Evolutionary conservation across 192 early-diverging fungal species (phyloP), one percentile per base, ranked within the genome.

Genomic region (Entrophospora sp.): DNA sequence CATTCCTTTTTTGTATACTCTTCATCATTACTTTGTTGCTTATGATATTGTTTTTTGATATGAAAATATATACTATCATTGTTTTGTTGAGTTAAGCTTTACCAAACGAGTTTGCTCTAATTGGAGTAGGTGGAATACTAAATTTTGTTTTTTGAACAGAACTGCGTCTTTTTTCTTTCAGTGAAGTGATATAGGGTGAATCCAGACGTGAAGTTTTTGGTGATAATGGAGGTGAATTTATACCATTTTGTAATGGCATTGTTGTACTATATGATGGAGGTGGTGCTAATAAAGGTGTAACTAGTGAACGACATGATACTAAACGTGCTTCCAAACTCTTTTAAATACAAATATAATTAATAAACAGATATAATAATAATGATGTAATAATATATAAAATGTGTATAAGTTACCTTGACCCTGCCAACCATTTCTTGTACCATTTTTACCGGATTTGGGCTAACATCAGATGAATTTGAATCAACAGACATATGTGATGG

Each of bases 361-460:
- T 14, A 18, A 35, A 38, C 3, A 55, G 18, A 3, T 14, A 14
- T 9, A 9, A 35, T 28, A 49, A 28, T 44, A 67, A 40, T n/a
- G n/a, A n/a, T n/a, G n/a, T n/a, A n/a, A 42, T 9, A 27, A 46
- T 25, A 24, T 27, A 27, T 31, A 44, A 55, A 12, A 14, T 22
- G 13, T n/a, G 20, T 44, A 52, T 46, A n/a, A n/a, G n/a, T 64
- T 76, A 85, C 87, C 79, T 83, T 88, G 45, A 89, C 88, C 18
- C 88, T 75, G 28, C 84, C 79, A 61, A 91, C 87, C 73, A 91
- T 89, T 31, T 89, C 85, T 60, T 89, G 86, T 7, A 89, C 83
- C 71, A 85, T 78, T 31, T 79, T 78, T 51, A 85, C 81, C 9
- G 87, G 83, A 67, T 85, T 87, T 14, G n/a, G n/a, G n/a, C n/a